Percentiles rank a stretch among this genome's conserved stretches.
These are phyloP conservation scores for Teunomyces panamensis DNA, from an alignment of 805 yeast genomes.

Conservation along the genomic window DNA sequence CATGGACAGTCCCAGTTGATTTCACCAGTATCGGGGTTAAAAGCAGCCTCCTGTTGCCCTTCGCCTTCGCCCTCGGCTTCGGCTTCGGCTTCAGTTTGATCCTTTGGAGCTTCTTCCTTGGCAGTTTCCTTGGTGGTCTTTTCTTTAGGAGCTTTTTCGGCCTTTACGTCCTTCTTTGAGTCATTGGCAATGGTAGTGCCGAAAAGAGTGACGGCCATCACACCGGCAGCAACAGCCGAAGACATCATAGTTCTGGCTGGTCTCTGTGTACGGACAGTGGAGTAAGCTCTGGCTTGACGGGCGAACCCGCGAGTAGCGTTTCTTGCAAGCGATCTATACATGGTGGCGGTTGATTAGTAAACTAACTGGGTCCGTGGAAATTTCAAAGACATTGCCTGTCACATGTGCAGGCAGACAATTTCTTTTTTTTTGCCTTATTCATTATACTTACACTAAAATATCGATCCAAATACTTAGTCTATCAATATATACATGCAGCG, in stretches of 20 bases:
- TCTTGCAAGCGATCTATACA: conserved; percentile 20
- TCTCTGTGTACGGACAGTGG: not conserved
- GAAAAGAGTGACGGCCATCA: not conserved
- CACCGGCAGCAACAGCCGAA: not conserved
- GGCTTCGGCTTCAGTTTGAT: conserved; percentile 2
- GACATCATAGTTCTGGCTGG: not conserved
- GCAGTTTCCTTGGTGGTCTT: not conserved
- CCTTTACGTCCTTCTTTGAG: conserved; percentile 7
- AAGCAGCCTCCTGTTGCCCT: conserved; percentile 61
- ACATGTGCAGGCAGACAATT: not conserved
- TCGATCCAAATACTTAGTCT: not conserved
- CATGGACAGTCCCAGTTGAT: conserved; percentile 99
- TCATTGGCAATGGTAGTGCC: not conserved
- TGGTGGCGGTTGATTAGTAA: conserved; percentile 6
- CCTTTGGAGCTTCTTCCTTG: not conserved
- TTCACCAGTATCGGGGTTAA: conserved; percentile 95
- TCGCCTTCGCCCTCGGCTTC: conserved; percentile 11
- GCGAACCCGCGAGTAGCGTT: conserved; percentile 8
- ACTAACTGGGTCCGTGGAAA: not conserved
- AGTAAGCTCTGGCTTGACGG: conserved; percentile 1
- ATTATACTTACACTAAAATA: too few relatives aligned
- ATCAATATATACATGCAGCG: not conserved
- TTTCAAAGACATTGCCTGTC: not conserved
- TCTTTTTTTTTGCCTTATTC: not conserved
- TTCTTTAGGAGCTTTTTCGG: not conserved